Conservation (phyloP, 164 flowering plant genomes). For the Vitis labrusca region DNA sequence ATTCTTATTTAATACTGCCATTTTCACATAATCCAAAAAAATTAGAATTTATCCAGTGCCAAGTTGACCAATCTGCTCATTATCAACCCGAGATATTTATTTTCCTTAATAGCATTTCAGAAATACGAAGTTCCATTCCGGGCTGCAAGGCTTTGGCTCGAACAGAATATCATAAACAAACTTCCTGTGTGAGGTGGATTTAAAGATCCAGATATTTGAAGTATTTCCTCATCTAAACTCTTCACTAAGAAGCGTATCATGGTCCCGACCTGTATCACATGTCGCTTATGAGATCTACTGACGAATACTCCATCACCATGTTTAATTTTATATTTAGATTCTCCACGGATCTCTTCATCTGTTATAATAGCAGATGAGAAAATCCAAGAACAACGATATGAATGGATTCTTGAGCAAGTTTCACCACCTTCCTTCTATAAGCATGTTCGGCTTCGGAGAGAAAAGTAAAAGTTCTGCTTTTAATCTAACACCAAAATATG, state of each 20-base stretch:
- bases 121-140: too few species aligned
- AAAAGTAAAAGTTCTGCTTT: slow-evolving; percentile 60
- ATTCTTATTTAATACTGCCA: too few species aligned
- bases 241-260: slow-evolving; percentile 65
- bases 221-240: slow-evolving; percentile 80
- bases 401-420: slow-evolving; percentile 61
- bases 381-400: slow-evolving; percentile 59
- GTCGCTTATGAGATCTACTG: slow-evolving; percentile 62
- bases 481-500: slow-evolving; percentile 66
- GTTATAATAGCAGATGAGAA: too few species aligned
- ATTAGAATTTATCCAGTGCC: too few species aligned
- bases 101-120: too few species aligned
- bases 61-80: too few species aligned
- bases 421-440: slow-evolving; percentile 85
- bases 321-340: too few species aligned
- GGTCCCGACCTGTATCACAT: slow-evolving; percentile 55
- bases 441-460: slow-evolving; percentile 74
- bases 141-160: too few species aligned
- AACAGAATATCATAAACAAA: too few species aligned
- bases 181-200: slow-evolving; percentile 60
- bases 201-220: slow-evolving; percentile 75
- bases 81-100: too few species aligned
- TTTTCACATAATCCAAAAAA: too few species aligned
- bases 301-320: slow-evolving; percentile 17
- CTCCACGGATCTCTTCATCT: too few species aligned